Evolutionary conservation across 768 basidiomycete genomes (phyloP).

Genomic region (Multifurca ochricompacta): DNA sequence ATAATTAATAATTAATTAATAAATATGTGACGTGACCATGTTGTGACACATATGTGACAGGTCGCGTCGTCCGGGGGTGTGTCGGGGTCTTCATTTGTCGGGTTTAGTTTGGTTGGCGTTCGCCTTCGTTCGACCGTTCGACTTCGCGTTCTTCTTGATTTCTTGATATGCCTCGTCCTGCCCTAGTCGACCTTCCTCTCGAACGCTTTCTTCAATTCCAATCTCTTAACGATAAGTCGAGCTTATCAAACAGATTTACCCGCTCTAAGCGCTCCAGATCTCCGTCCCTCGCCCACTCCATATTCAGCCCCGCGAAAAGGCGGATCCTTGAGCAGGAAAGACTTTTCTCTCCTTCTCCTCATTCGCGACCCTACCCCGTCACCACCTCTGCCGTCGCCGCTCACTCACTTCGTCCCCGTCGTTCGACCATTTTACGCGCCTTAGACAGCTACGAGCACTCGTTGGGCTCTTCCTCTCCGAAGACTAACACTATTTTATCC

Average conservation of each 20-base stretch:
- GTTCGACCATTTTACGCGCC: constrained; percentile 1
- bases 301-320: constrained; percentile 20
- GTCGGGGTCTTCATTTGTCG: too few species aligned
- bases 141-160: neutral
- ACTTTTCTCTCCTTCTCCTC: constrained; percentile 10
- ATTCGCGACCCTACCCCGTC: constrained; percentile 4
- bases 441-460: neutral
- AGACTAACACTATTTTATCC: neutral
- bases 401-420: neutral
- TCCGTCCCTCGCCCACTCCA: constrained; percentile 8
- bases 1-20: neutral
- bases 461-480: neutral
- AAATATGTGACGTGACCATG: constrained; percentile 8
- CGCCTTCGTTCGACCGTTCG: too few species aligned
- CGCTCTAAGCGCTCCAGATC: constrained; percentile 21
- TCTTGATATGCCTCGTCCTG: constrained; percentile 10
- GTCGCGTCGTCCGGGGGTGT: constrained; percentile 5
- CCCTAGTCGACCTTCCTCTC: constrained; percentile 18
- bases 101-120: too few species aligned
- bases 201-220: constrained; percentile 10
- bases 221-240: neutral
- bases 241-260: neutral
- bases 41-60: constrained; percentile 9
- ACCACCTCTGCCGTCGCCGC: neutral
- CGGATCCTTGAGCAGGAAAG: constrained; percentile 22